Conservation (phyloP, 768 basidiomycete species). For the Tremella fuciformis region DNA sequence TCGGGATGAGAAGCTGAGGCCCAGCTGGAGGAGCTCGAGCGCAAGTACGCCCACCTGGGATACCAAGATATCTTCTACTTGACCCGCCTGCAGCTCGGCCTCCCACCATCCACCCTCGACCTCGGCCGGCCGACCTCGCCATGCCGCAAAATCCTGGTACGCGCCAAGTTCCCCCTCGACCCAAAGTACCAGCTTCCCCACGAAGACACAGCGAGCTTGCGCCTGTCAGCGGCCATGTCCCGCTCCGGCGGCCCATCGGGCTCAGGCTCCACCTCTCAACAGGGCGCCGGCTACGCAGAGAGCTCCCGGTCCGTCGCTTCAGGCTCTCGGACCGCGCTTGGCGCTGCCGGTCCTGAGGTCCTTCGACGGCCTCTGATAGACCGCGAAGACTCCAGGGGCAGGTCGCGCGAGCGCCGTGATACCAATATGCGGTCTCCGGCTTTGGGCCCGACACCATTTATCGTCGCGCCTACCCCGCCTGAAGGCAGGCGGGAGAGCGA, state of each 20-base stretch:
- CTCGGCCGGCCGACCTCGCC: conserved; percentile 20
- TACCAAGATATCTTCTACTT: conserved; percentile 33
- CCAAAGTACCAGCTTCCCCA: conserved; percentile 7
- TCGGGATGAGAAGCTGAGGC: neutral
- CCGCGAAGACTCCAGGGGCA: too few relatives aligned
- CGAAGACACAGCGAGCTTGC: neutral
- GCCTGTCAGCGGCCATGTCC: neutral
- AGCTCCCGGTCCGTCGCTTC: neutral
- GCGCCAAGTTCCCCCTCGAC: conserved; percentile 24
- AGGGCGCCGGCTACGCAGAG: neutral
- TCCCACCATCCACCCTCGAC: conserved; percentile 20
- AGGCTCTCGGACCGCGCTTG: neutral
- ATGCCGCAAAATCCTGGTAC: conserved; percentile 11
- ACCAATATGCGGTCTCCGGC: too few relatives aligned
- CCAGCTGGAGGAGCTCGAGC: conserved; percentile 26
- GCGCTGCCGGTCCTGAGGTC: neutral
- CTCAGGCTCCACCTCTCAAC: neutral
- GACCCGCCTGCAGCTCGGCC: conserved; percentile 17
- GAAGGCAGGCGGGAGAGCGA: too few relatives aligned
- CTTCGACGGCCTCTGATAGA: neutral
- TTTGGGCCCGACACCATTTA: too few relatives aligned
- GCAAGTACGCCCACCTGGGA: conserved; percentile 23
- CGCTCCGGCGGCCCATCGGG: neutral
- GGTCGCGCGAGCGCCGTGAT: too few relatives aligned
- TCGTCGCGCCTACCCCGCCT: too few relatives aligned